Percentiles rank a stretch among this genome's conserved stretches.
phyloP scores from a whole-genome alignment of 148 eudicot genomes.

The Silene uniflora region DNA sequence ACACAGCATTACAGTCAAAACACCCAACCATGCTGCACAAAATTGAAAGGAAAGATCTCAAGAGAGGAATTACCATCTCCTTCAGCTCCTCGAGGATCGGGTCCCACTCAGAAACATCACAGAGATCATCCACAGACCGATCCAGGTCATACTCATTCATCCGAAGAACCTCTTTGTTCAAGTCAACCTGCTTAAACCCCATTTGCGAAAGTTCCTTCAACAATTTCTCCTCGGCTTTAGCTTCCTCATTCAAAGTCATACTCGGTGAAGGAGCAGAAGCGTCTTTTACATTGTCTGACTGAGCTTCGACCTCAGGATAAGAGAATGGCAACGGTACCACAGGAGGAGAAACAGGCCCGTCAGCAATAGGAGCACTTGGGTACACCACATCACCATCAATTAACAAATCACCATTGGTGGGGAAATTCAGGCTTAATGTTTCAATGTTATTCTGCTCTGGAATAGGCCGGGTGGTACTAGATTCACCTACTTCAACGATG shows the following conservation, averaged over 20 bases:
- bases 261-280: constrained; percentile 1
- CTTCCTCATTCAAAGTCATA: not conserved
- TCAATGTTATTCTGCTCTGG: constrained; percentile 28
- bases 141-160: constrained; percentile 58
- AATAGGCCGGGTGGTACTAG: constrained; percentile 13
- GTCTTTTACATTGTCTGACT: not conserved
- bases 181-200: constrained; percentile 61
- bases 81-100: constrained; percentile 70
- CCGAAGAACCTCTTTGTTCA: constrained; percentile 62
- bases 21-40: not conserved
- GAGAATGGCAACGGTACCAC: constrained; percentile 6
- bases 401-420: constrained; percentile 41
- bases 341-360: constrained; percentile 17
- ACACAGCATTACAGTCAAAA: not conserved
- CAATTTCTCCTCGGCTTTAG: constrained; percentile 44
- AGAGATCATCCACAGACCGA: constrained; percentile 64
- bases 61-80: constrained; percentile 59
- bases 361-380: constrained; percentile 14
- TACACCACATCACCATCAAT: constrained; percentile 22
- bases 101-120: constrained; percentile 65
- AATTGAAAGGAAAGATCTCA: not conserved
- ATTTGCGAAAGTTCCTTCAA: constrained; percentile 58
- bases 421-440: constrained; percentile 35
- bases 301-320: not conserved
- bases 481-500: constrained; percentile 14